Percentiles rank a stretch among this genome's conserved stretches.
Evolutionary conservation across 2,329 filamentous ascomycete genomes (phyloP).

Genomic region (Colletotrichum noveboracense): DNA sequence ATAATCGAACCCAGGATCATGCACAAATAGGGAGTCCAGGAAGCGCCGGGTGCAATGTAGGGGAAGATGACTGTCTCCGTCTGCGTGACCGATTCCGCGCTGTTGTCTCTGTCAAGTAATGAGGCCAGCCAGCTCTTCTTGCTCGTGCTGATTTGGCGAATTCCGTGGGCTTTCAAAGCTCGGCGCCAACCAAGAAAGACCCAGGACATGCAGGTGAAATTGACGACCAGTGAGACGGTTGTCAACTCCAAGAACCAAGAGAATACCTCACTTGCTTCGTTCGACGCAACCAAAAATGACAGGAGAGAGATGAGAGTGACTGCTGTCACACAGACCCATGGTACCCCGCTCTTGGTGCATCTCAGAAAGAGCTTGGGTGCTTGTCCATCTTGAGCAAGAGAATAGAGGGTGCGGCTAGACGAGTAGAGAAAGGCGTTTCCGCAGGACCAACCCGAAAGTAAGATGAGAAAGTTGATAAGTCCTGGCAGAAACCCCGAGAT

Average conservation of each 20-base stretch:
- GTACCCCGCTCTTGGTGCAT: constrained; percentile 50
- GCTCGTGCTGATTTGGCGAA: constrained; percentile 34
- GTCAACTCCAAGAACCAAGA: constrained; percentile 56
- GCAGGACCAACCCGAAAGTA: constrained; percentile 40
- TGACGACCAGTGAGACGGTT: constrained; percentile 64
- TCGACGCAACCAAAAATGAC: constrained; percentile 43
- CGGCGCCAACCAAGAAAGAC: constrained; percentile 54
- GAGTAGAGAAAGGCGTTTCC: constrained; percentile 59
- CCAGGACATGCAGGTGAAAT: constrained; percentile 54
- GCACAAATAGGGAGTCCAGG: constrained; percentile 56
- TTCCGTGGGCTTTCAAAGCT: constrained; percentile 57
- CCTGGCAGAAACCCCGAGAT: constrained; percentile 55
- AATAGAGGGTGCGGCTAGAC: constrained; percentile 54
- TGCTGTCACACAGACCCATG: constrained; percentile 36
- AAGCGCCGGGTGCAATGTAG: constrained; percentile 55
- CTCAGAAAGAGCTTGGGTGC: constrained; percentile 46
- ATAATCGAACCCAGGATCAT: constrained; percentile 51
- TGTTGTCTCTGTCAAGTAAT: not conserved
- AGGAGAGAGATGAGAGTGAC: constrained; percentile 38
- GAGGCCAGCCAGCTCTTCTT: not conserved
- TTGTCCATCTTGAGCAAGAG: constrained; percentile 54
- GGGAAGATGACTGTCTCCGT: constrained; percentile 43
- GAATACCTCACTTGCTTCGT: constrained; percentile 38
- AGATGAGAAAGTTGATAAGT: constrained; percentile 58
- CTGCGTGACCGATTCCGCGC: not conserved